phyloP scores from a whole-genome alignment of 2,329 filamentous ascomycete genomes.

The Alternaria postmessia region DNA sequence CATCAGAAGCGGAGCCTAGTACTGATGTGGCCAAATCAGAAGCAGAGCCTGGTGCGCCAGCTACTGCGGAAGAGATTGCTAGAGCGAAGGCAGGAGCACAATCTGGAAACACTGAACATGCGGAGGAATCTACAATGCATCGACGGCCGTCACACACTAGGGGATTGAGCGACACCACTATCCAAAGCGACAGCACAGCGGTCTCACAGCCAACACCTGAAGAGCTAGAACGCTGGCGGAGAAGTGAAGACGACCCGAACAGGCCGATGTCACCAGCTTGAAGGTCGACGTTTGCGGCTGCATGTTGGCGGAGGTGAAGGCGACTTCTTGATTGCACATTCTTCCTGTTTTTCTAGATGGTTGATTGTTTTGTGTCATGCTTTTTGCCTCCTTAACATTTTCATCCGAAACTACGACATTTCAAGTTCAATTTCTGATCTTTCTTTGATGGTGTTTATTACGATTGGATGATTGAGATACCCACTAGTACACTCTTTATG shows the following conservation, averaged over 20 bases:
- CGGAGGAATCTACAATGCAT: constrained; percentile 15
- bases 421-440: neutral
- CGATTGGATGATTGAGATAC: constrained; percentile 17
- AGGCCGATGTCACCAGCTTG: constrained; percentile 26
- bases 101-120: neutral
- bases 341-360: neutral
- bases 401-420: neutral
- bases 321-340: neutral
- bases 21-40: neutral
- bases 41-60: constrained; percentile 5
- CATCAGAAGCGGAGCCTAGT: neutral
- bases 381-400: neutral
- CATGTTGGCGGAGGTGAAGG: no score
- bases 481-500: constrained; percentile 31
- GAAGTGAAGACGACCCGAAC: constrained; percentile 14
- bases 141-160: constrained; percentile 42
- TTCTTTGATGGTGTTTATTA: neutral
- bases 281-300: neutral
- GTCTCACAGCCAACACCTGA: constrained; percentile 47
- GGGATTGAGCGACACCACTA: constrained; percentile 43
- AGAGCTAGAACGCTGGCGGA: constrained; percentile 41
- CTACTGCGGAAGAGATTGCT: neutral
- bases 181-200: constrained; percentile 45
- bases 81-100: neutral
- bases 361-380: neutral